Evolutionary conservation across 495 filamentous ascomycete species (phyloP).

Genomic region (Penicillium crystallinum): DNA sequence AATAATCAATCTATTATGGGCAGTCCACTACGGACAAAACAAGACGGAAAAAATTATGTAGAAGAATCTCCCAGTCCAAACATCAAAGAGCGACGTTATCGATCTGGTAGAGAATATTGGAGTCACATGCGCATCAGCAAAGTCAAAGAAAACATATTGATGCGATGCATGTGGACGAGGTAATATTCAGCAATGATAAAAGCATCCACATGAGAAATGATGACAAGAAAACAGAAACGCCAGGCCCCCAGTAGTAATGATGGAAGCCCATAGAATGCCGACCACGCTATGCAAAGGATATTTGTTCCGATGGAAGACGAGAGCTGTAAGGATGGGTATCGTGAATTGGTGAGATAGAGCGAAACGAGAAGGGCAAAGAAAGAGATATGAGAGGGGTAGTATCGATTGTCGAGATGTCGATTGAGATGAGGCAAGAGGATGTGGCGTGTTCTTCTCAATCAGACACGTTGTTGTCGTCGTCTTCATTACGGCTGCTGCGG

Average conservation of each 20-base stretch:
- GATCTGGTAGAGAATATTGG: neutral
- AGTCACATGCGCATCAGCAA: conserved; percentile 1
- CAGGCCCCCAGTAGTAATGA: conserved; percentile 33
- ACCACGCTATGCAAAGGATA: conserved; percentile 44
- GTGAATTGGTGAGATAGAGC: conserved; percentile 14
- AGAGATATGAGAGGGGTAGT: neutral
- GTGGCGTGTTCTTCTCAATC: conserved; percentile 12
- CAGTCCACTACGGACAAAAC: conserved; percentile 2
- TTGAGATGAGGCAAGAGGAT: conserved; percentile 8
- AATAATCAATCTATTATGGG: conserved; percentile 9
- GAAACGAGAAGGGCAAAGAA: conserved; percentile 5
- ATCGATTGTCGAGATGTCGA: conserved; percentile 12
- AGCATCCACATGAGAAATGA: conserved; percentile 8
- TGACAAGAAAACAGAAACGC: conserved; percentile 27
- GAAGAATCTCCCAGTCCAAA: neutral
- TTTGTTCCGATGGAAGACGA: conserved; percentile 21
- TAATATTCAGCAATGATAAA: conserved; percentile 3
- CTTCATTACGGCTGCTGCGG: conserved; percentile 27
- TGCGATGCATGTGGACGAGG: conserved; percentile 4
- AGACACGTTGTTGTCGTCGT: conserved; percentile 42
- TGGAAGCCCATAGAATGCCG: conserved; percentile 36
- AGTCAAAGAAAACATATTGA: conserved; percentile 7
- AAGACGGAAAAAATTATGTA: conserved; percentile 3
- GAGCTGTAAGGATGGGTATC: conserved; percentile 27
- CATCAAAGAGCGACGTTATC: neutral